These are phyloP conservation scores for Paraphaeosphaeria sporulosa DNA, from an alignment of 2,329 filamentous ascomycete genomes.

Conservation along the genomic window DNA sequence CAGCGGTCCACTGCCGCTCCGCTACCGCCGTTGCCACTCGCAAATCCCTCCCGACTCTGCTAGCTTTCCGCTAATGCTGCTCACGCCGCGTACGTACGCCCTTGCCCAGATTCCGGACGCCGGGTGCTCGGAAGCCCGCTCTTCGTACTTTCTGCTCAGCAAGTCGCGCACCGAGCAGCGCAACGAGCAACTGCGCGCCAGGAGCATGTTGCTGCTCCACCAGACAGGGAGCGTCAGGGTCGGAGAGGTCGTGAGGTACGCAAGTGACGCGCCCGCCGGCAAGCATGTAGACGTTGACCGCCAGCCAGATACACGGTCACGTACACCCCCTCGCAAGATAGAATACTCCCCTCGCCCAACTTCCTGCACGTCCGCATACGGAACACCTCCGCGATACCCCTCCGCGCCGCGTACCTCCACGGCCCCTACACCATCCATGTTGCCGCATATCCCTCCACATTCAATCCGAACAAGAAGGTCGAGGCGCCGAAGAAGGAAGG, in stretches of 20 bases:
- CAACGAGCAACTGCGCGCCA: slow-evolving; percentile 40
- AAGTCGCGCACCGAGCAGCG: slow-evolving; percentile 44
- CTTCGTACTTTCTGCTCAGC: slow-evolving; percentile 45
- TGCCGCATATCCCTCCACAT: slow-evolving; percentile 82
- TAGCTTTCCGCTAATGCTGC: slow-evolving; percentile 48
- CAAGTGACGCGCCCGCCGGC: slow-evolving; percentile 11
- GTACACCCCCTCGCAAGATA: slow-evolving; percentile 87
- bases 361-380: slow-evolving; percentile 85
- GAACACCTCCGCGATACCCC: slow-evolving; percentile 87
- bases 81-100: slow-evolving; percentile 50
- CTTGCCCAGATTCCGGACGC: slow-evolving; percentile 49
- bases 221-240: slow-evolving; percentile 92
- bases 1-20: slow-evolving; percentile 12
- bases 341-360: slow-evolving; percentile 85
- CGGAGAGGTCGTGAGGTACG: slow-evolving; percentile 88
- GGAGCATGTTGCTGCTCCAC: slow-evolving; percentile 84
- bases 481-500: slow-evolving; percentile 74
- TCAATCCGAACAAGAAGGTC: slow-evolving; percentile 82
- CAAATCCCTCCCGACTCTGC: slow-evolving; percentile 26
- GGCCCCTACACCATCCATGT: slow-evolving; percentile 92
- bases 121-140: slow-evolving; percentile 34
- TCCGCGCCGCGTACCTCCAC: slow-evolving; percentile 94
- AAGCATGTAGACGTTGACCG: slow-evolving; percentile 21
- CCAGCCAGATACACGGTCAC: slow-evolving; percentile 75
- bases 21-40: slow-evolving; percentile 19